A percentile compares a stretch with the other conserved stretches of the same genome.
Evolutionary conservation across 139 green algal genomes (phyloP).

Genomic region (Tetraselmis striata): DNA sequence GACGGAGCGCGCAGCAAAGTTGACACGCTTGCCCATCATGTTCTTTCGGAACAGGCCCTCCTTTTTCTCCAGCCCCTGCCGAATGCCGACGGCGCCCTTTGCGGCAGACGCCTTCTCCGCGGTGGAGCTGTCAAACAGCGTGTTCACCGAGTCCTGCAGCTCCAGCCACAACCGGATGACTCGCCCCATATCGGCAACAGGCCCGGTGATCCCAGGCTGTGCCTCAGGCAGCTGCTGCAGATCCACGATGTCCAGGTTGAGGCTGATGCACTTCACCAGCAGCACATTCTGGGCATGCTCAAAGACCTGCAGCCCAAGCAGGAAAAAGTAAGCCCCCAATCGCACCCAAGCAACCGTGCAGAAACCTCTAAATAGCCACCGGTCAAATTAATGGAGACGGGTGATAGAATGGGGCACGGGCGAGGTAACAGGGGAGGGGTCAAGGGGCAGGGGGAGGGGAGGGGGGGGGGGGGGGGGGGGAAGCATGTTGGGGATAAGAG

Average conservation of each 20-base stretch:
- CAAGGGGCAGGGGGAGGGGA: too few relatives aligned
- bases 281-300: conserved; percentile 90
- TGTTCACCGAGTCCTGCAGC: conserved; percentile 79
- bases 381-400: too few relatives aligned
- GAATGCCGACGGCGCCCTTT: not conserved
- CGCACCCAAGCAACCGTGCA: too few relatives aligned
- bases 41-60: conserved; percentile 98
- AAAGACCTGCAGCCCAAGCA: conserved; percentile 57
- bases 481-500: too few relatives aligned
- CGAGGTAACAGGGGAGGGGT: too few relatives aligned
- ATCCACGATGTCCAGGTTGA: conserved; percentile 62
- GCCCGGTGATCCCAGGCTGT: not conserved
- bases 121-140: conserved; percentile 75
- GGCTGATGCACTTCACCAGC: conserved; percentile 63
- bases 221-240: conserved; percentile 12
- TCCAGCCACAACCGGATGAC: conserved; percentile 62
- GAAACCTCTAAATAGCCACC: too few relatives aligned
- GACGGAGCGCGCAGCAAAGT: conserved; percentile 92
- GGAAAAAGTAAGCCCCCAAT: too few relatives aligned
- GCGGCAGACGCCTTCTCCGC: conserved; percentile 25
- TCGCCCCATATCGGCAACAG: conserved; percentile 27
- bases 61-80: conserved; percentile 89
- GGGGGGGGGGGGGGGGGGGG: too few relatives aligned
- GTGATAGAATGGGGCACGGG: too few relatives aligned
- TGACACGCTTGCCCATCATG: conserved; percentile 99